These are phyloP conservation scores for Auriscalpium orientale DNA, from an alignment of 768 basidiomycete species.

Conservation along the genomic window DNA sequence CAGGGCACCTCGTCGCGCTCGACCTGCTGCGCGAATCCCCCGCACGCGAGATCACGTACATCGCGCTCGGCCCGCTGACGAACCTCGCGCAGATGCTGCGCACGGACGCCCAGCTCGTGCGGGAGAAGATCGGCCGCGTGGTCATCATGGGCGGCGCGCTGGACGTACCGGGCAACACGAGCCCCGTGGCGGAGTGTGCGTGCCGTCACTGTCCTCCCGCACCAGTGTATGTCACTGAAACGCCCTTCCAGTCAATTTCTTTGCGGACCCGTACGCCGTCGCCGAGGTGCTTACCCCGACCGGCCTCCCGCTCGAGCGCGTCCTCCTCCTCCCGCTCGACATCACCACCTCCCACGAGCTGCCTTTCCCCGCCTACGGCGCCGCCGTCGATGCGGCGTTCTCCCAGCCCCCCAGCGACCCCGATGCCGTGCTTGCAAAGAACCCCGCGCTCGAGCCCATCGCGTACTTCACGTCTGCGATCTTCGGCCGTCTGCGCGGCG, in stretches of 20 bases:
- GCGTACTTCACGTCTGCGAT: constrained; percentile 76
- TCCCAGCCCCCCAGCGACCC: constrained; percentile 18
- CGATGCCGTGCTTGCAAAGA: constrained; percentile 39
- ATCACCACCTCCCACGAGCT: constrained; percentile 77
- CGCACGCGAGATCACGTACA: constrained; percentile 54
- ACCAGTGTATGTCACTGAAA: not conserved
- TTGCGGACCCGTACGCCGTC: constrained; percentile 82
- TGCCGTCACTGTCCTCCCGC: constrained; percentile 1
- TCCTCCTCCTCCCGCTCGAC: constrained; percentile 71
- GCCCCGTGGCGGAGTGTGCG: constrained; percentile 78
- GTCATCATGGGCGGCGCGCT: constrained; percentile 92
- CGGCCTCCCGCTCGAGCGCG: constrained; percentile 54
- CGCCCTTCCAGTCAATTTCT: constrained; percentile 60
- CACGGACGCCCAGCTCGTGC: constrained; percentile 43
- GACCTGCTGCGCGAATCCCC: constrained; percentile 47
- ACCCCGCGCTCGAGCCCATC: constrained; percentile 45
- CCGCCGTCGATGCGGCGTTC: constrained; percentile 56
- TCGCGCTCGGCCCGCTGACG: constrained; percentile 72
- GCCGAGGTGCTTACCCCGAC: constrained; percentile 50
- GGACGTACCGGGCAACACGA: constrained; percentile 85
- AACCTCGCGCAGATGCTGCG: constrained; percentile 66
- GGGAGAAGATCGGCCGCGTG: constrained; percentile 59
- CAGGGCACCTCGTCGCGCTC: constrained; percentile 47
- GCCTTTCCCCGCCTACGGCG: constrained; percentile 56
- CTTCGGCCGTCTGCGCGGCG: constrained; percentile 61